Conservation (phyloP, 208 protist species). For the Vickermania ingenoplastis region DNA sequence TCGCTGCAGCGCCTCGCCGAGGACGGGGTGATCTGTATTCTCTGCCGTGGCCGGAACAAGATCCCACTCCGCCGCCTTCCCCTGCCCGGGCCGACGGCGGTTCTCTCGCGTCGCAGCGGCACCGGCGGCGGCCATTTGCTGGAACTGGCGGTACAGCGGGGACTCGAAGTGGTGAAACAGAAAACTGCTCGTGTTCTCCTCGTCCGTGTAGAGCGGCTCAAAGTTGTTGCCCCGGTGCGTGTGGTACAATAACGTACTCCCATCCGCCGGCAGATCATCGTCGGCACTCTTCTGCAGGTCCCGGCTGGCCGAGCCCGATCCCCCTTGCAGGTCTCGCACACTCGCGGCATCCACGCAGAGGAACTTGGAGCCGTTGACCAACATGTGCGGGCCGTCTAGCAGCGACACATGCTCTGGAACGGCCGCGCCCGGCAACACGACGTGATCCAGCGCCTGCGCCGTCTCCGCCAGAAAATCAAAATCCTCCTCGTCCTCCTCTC, state of each 20-base stretch:
- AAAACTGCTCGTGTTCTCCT: conserved; percentile 63
- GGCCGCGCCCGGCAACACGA: conserved; percentile 45
- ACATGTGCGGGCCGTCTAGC: conserved; percentile 37
- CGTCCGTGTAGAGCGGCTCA: conserved; percentile 40
- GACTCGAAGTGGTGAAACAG: conserved; percentile 13
- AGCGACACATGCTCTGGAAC: conserved; percentile 15
- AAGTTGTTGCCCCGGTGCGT: conserved; percentile 55
- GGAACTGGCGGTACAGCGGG: not conserved
- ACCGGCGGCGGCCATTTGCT: not conserved
- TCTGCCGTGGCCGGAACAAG: not conserved
- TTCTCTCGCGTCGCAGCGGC: not conserved
- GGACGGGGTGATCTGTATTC: not conserved
- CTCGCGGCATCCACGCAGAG: conserved; percentile 39
- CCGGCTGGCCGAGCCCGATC: conserved; percentile 5
- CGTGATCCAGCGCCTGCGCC: conserved; percentile 35
- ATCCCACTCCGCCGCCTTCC: not conserved
- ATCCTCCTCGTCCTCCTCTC: conserved; percentile 6
- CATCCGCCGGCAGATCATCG: conserved; percentile 3
- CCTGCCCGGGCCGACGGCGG: not conserved
- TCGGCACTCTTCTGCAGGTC: not conserved
- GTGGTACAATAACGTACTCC: conserved; percentile 37
- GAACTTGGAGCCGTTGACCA: conserved; percentile 59
- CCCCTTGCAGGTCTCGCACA: conserved; percentile 8
- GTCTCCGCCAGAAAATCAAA: conserved; percentile 49
- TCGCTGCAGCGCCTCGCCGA: not conserved